These are phyloP conservation scores for Albophoma yamanashiensis DNA, from an alignment of 2,329 filamentous ascomycete species.

Conservation along the genomic window DNA sequence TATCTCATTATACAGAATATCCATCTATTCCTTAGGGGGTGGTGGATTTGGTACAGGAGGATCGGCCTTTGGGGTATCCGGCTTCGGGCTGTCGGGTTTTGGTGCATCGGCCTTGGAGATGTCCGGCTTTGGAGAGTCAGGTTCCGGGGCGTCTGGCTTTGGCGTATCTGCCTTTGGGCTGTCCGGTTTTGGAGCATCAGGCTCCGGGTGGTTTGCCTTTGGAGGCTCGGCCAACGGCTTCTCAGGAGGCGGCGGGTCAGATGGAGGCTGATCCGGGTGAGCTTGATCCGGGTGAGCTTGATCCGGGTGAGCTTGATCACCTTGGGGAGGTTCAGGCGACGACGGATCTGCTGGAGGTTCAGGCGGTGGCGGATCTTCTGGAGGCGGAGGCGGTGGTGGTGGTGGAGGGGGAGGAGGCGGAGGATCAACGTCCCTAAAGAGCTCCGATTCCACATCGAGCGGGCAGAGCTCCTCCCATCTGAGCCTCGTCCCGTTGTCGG, in stretches of 20 bases:
- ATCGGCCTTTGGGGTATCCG: neutral
- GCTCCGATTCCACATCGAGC: conserved; percentile 9
- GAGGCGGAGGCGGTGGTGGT: neutral
- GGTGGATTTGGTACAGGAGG: neutral
- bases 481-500: conserved; percentile 7
- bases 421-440: conserved; percentile 11
- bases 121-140: neutral
- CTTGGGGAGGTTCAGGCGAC: neutral
- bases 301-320: neutral
- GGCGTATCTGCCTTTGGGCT: neutral
- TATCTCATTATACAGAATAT: neutral
- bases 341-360: neutral
- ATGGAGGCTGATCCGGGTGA: neutral
- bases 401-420: neutral
- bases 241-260: neutral
- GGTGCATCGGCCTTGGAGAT: neutral
- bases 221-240: neutral
- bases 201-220: too few species aligned
- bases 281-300: neutral
- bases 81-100: neutral
- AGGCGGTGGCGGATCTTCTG: neutral
- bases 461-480: conserved; percentile 16
- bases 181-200: neutral
- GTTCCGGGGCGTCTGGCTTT: neutral
- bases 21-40: neutral